Percentiles rank a stretch among this genome's conserved stretches.
Conservation (phyloP, 2,329 filamentous ascomycete species). For the Pseudofabraea citricarpa region DNA sequence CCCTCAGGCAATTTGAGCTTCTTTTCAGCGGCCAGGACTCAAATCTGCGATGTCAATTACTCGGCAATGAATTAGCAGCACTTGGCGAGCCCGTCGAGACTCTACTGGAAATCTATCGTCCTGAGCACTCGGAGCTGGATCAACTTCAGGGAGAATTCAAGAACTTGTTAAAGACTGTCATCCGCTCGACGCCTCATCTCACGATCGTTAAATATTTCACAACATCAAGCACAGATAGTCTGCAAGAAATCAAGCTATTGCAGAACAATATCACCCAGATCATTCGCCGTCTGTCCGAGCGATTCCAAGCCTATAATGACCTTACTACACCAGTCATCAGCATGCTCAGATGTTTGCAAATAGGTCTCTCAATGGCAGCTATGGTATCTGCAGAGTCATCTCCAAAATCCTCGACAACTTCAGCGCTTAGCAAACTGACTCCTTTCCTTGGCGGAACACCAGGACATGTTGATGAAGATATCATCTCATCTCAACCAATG, state of each 20-base stretch:
- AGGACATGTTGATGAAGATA: conserved; percentile 6
- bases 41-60: conserved; percentile 59
- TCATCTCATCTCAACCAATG: conserved; percentile 23
- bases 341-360: conserved; percentile 71
- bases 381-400: conserved; percentile 8
- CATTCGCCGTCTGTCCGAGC: conserved; percentile 60
- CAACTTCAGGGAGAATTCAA: conserved; percentile 79
- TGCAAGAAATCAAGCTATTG: conserved; percentile 34
- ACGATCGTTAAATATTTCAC: conserved; percentile 16
- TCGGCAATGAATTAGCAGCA: conserved; percentile 55
- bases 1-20: conserved; percentile 61
- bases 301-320: conserved; percentile 80
- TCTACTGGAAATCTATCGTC: conserved; percentile 66
- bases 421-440: conserved; percentile 37
- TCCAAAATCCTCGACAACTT: conserved; percentile 6
- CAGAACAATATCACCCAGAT: conserved; percentile 62
- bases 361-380: conserved; percentile 64
- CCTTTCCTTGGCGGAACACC: conserved; percentile 51
- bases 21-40: conserved; percentile 63
- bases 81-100: conserved; percentile 64
- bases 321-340: conserved; percentile 73
- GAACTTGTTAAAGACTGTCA: conserved; percentile 56
- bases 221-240: conserved; percentile 13
- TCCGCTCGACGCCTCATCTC: conserved; percentile 14
- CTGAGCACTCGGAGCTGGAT: conserved; percentile 60